phyloP scores from a whole-genome alignment of 345 rosid species.

The Brassica incana region DNA sequence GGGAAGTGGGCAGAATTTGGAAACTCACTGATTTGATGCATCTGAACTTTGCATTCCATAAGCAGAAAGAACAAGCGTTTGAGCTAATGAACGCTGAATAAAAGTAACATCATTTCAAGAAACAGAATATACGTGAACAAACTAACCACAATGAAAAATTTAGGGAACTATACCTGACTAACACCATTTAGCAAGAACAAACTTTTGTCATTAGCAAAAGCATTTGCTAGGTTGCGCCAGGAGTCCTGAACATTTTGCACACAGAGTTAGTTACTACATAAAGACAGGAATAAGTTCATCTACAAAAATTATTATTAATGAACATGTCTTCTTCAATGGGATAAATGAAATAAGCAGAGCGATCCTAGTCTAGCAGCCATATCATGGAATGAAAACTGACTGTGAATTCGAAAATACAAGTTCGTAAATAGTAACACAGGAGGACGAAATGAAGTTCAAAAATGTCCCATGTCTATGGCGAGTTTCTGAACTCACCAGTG shows the following conservation, averaged over 20 bases:
- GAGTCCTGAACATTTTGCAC: conserved; percentile 61
- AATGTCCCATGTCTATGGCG: neutral
- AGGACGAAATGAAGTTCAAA: neutral
- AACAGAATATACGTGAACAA: conserved; percentile 8
- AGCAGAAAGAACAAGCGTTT: conserved; percentile 90
- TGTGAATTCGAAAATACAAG: neutral
- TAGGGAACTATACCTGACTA: conserved; percentile 68
- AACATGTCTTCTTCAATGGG: neutral
- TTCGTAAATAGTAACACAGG: neutral
- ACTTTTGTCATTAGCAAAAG: conserved; percentile 76
- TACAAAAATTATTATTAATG: conserved; percentile 1
- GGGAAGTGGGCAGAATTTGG: conserved; percentile 20
- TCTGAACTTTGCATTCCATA: conserved; percentile 75
- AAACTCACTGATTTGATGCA: conserved; percentile 85
- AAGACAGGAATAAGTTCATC: conserved; percentile 1
- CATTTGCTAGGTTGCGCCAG: conserved; percentile 83
- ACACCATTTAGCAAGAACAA: conserved; percentile 73
- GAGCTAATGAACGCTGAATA: conserved; percentile 85
- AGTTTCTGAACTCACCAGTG: conserved; percentile 62
- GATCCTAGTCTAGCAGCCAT: conserved; percentile 2
- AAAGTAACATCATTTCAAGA: conserved; percentile 31
- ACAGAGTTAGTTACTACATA: conserved; percentile 11
- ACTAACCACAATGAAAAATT: conserved; percentile 14
- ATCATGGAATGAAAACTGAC: neutral
- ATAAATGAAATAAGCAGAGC: conserved; percentile 1